phyloP scores from a whole-genome alignment of 192 early-diverging fungal genomes.

The Backusella sp. region DNA sequence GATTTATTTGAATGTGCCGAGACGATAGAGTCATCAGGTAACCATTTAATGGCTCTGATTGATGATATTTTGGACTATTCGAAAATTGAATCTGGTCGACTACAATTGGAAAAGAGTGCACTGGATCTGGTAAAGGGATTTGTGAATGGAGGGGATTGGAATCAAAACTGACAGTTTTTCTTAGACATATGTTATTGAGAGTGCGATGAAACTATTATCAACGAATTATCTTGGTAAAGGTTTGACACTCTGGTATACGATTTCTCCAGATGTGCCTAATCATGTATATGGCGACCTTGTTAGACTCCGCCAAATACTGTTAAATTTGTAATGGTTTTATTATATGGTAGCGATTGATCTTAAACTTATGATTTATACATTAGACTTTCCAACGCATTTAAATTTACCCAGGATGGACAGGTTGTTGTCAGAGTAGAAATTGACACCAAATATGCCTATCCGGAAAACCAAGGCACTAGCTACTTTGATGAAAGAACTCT shows the following conservation, averaged over 20 bases:
- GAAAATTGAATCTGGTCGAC: conserved; percentile 77
- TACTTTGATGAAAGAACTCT: conserved; percentile 1
- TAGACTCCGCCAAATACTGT: conserved; percentile 50
- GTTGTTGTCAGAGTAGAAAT: conserved; percentile 34
- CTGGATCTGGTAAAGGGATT: conserved; percentile 12
- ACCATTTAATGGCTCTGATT: conserved; percentile 62
- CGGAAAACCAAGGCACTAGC: not conserved
- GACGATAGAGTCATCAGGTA: conserved; percentile 39
- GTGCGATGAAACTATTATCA: conserved; percentile 62
- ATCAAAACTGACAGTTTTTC: not conserved
- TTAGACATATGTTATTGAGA: conserved; percentile 48
- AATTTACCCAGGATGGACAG: conserved; percentile 48
- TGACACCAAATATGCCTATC: not conserved
- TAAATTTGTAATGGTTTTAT: conserved; percentile 37
- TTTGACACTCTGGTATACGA: conserved; percentile 32
- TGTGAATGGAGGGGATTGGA: not conserved
- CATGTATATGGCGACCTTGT: conserved; percentile 51
- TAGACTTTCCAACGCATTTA: conserved; percentile 54
- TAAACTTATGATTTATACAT: not conserved
- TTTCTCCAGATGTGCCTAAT: conserved; percentile 28
- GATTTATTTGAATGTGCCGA: conserved; percentile 62
- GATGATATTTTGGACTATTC: conserved; percentile 79
- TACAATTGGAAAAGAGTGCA: conserved; percentile 44
- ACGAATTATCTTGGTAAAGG: conserved; percentile 63
- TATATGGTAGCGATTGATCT: not conserved